Percentiles rank a stretch among this genome's conserved stretches.
Evolutionary conservation across 208 protist species (phyloP).

Genomic region (Crithidia fasciculata): DNA sequence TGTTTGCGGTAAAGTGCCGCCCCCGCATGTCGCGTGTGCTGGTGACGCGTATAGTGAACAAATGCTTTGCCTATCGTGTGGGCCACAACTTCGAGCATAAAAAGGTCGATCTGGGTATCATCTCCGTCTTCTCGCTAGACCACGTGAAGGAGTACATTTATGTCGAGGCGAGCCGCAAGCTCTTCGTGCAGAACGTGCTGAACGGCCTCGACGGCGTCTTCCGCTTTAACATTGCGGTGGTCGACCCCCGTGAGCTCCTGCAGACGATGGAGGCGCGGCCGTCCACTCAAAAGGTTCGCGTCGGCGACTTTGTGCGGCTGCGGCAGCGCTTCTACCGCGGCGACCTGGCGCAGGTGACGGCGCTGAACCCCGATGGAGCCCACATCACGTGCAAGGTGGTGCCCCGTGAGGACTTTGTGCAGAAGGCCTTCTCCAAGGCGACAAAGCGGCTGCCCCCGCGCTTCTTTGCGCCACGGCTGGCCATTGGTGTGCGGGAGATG

Average conservation of each 20-base stretch:
- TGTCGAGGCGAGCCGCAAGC: constrained; percentile 88
- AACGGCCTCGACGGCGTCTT: constrained; percentile 88
- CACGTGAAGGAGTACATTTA: constrained; percentile 94
- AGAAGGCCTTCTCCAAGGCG: constrained; percentile 80
- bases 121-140: constrained; percentile 92
- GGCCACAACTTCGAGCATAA: constrained; percentile 78
- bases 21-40: constrained; percentile 85
- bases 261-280: constrained; percentile 89
- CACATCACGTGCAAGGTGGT: constrained; percentile 84
- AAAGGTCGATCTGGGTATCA: constrained; percentile 89
- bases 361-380: constrained; percentile 53
- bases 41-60: constrained; percentile 92
- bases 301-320: constrained; percentile 85
- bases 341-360: constrained; percentile 84
- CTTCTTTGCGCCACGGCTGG: constrained; percentile 80
- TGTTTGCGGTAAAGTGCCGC: constrained; percentile 89
- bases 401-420: constrained; percentile 88
- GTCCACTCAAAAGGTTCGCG: constrained; percentile 63
- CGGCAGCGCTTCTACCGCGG: constrained; percentile 83
- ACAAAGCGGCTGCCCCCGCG: constrained; percentile 64
- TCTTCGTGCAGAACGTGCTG: constrained; percentile 89
- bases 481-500: constrained; percentile 56
- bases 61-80: constrained; percentile 89
- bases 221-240: constrained; percentile 84
- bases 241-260: constrained; percentile 87